These are phyloP conservation scores for Brettanomyces bruxellensis DNA, from an alignment of 805 yeast species.

Conservation along the genomic window DNA sequence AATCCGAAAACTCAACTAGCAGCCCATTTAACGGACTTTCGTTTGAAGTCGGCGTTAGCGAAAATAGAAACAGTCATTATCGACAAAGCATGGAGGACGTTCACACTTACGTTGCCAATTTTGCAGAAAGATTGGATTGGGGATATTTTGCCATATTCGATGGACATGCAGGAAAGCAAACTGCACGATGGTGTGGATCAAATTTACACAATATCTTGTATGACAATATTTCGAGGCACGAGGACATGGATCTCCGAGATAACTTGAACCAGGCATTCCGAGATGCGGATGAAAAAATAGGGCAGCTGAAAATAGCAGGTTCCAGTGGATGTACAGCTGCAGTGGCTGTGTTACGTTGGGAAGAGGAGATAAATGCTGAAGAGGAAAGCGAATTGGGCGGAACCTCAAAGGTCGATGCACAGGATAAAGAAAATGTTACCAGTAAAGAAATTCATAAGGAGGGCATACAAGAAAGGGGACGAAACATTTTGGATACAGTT, in stretches of 20 bases:
- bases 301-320: slow-evolving; percentile 44
- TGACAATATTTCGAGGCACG: slow-evolving; percentile 40
- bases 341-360: slow-evolving; percentile 87
- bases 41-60: slow-evolving; percentile 86
- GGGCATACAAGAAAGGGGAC: not conserved
- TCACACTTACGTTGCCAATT: slow-evolving; percentile 86
- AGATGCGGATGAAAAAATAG: slow-evolving; percentile 65
- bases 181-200: slow-evolving; percentile 93
- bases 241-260: slow-evolving; percentile 48
- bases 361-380: slow-evolving; percentile 26
- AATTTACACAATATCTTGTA: slow-evolving; percentile 66
- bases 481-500: not conserved
- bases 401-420: not conserved
- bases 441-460: not conserved
- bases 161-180: slow-evolving; percentile 93
- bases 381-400: slow-evolving; percentile 2
- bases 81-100: slow-evolving; percentile 94
- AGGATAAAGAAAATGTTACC: not conserved
- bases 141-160: slow-evolving; percentile 94
- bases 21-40: slow-evolving; percentile 50
- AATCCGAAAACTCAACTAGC: not conserved
- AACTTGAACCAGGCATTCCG: slow-evolving; percentile 61
- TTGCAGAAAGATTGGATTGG: slow-evolving; percentile 85
- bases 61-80: slow-evolving; percentile 71
- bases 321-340: slow-evolving; percentile 94